phyloP scores from a whole-genome alignment of 139 green algal genomes.

The Nannochloris sp. region DNA sequence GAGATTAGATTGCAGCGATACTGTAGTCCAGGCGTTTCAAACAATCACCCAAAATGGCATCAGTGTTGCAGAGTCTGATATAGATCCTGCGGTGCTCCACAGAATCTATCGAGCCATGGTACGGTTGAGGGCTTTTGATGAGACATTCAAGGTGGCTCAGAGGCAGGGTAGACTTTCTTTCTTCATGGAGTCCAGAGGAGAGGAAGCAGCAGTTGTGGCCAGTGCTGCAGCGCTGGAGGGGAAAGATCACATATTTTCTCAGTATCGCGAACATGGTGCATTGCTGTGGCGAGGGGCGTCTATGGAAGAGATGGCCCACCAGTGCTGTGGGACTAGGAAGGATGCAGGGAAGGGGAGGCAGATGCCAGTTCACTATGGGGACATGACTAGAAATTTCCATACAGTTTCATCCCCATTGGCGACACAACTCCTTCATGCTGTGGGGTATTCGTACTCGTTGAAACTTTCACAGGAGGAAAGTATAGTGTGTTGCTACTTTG shows the following conservation, averaged over 20 bases:
- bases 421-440: conserved; percentile 90
- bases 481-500: conserved; percentile 65
- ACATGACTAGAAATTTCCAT: conserved; percentile 63
- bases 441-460: conserved; percentile 79
- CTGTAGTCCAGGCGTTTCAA: conserved; percentile 30
- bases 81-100: neutral
- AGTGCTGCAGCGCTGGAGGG: conserved; percentile 65
- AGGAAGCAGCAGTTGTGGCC: conserved; percentile 78
- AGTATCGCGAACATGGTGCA: conserved; percentile 91
- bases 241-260: conserved; percentile 72
- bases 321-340: conserved; percentile 71
- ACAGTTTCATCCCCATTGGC: conserved; percentile 85
- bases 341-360: conserved; percentile 81
- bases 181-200: conserved; percentile 84
- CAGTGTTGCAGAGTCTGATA: conserved; percentile 23
- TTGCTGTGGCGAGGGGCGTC: conserved; percentile 84
- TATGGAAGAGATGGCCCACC: conserved; percentile 76
- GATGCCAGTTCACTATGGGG: conserved; percentile 95
- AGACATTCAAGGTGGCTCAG: conserved; percentile 90
- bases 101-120: conserved; percentile 58
- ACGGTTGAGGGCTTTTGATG: conserved; percentile 67
- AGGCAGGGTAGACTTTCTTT: conserved; percentile 90
- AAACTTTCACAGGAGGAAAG: conserved; percentile 41
- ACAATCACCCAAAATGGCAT: conserved; percentile 13
- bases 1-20: conserved; percentile 4